A percentile compares a stretch with the other conserved stretches of the same genome.
phyloP scores from a whole-genome alignment of 1,284 basidiomycete species.

The Cryptococcus sp. region DNA sequence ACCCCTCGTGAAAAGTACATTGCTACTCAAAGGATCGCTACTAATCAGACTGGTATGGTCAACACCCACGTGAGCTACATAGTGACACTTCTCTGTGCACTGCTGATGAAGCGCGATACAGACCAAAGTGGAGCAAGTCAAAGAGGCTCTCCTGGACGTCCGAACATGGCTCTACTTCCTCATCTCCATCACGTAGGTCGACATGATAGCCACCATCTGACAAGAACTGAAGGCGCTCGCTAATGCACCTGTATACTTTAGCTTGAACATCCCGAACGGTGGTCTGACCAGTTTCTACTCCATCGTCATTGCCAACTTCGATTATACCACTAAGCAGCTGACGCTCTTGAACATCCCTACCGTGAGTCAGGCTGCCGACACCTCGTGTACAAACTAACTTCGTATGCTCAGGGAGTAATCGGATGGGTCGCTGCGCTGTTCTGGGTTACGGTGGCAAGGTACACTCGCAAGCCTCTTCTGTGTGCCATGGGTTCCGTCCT shows the following conservation, averaged over 20 bases:
- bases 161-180: constrained; percentile 33
- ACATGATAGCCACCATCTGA: too few relatives aligned
- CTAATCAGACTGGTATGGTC: constrained; percentile 26
- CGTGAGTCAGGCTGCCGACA: constrained; percentile 1
- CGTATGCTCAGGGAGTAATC: constrained; percentile 25
- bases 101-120: constrained; percentile 1
- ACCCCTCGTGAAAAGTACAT: background rate
- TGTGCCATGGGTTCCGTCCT: constrained; percentile 20
- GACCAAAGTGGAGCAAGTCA: constrained; percentile 37
- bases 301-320: constrained; percentile 24
- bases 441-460: constrained; percentile 27
- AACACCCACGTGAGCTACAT: background rate
- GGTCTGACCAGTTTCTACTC: constrained; percentile 30
- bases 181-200: constrained; percentile 25
- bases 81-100: background rate
- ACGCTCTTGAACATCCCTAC: constrained; percentile 37
- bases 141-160: constrained; percentile 33
- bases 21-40: constrained; percentile 6
- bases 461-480: constrained; percentile 19
- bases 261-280: constrained; percentile 33
- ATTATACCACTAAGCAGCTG: constrained; percentile 25
- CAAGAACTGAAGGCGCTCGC: too few relatives aligned
- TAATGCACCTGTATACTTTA: constrained; percentile 14
- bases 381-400: background rate
- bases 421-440: constrained; percentile 31